phyloP scores from a whole-genome alignment of 306 rosid species.

The Quercus variabilis region DNA sequence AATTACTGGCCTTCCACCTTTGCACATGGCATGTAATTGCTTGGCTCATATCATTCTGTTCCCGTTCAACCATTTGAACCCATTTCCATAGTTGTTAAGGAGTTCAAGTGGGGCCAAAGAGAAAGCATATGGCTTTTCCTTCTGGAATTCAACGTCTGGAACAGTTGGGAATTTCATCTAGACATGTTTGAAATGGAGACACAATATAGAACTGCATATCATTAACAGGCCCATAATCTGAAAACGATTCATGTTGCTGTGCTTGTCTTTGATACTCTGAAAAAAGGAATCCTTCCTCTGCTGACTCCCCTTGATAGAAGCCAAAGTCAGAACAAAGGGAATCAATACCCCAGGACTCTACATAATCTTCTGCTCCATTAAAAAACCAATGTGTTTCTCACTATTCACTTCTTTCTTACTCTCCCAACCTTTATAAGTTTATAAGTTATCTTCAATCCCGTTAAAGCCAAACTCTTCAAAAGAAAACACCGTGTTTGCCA shows the following conservation, averaged over 20 bases:
- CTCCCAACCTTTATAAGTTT: constrained; percentile 19
- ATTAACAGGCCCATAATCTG: constrained; percentile 31
- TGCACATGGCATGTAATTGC: not conserved
- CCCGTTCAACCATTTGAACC: constrained; percentile 30
- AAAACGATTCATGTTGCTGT: constrained; percentile 21
- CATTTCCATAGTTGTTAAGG: constrained; percentile 41
- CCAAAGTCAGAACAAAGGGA: constrained; percentile 24
- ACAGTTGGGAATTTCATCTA: constrained; percentile 13
- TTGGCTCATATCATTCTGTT: constrained; percentile 26
- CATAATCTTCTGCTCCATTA: constrained; percentile 18
- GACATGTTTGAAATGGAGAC: constrained; percentile 33
- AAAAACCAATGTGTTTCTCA: constrained; percentile 14
- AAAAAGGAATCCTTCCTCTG: constrained; percentile 9
- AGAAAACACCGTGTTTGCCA: constrained; percentile 31
- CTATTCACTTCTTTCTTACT: constrained; percentile 6
- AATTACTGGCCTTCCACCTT: constrained; percentile 19
- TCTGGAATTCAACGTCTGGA: constrained; percentile 22
- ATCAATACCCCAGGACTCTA: constrained; percentile 18
- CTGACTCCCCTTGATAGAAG: constrained; percentile 16
- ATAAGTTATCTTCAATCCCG: constrained; percentile 24
- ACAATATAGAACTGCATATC: constrained; percentile 34
- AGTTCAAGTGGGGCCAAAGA: constrained; percentile 49
- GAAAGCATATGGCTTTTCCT: constrained; percentile 3
- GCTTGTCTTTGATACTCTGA: constrained; percentile 31
- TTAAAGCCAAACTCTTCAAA: constrained; percentile 16